These are phyloP conservation scores for Coemansia sp. DNA, from an alignment of 192 early-diverging fungal species.

Conservation along the genomic window DNA sequence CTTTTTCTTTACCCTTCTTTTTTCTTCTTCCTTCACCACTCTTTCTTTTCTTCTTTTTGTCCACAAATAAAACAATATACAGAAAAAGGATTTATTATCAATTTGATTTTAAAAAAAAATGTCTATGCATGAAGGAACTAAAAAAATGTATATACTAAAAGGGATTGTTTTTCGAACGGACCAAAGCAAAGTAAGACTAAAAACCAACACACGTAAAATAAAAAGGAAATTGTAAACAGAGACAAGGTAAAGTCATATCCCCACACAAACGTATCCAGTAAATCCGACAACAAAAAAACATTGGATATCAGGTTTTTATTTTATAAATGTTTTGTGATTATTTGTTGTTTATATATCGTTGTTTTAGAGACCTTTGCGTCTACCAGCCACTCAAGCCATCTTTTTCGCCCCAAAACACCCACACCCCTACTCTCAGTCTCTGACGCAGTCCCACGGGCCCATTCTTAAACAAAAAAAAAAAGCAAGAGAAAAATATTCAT, in stretches of 20 bases:
- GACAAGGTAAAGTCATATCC: not conserved
- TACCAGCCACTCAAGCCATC: too few species aligned
- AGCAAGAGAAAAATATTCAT: not conserved
- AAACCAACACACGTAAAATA: too few species aligned
- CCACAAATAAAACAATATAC: not conserved
- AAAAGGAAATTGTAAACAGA: not conserved
- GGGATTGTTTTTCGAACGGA: not conserved
- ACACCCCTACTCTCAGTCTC: too few species aligned
- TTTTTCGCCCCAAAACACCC: too few species aligned
- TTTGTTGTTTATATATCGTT: not conserved
- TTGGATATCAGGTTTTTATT: too few species aligned
- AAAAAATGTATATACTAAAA: not conserved
- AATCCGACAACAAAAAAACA: not conserved
- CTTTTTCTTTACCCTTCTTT: constrained; percentile 2
- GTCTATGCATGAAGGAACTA: not conserved
- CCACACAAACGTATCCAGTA: not conserved
- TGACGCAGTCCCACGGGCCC: too few species aligned
- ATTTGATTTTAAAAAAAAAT: not conserved
- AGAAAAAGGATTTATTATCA: not conserved
- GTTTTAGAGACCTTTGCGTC: not conserved
- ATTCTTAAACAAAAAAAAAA: not conserved
- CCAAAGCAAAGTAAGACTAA: too few species aligned
- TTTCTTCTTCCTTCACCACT: constrained; percentile 1
- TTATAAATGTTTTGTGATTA: too few species aligned
- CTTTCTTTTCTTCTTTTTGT: too few species aligned